Percentiles rank a stretch among this genome's conserved stretches.
Evolutionary conservation across 2,329 filamentous ascomycete species (phyloP).

Genomic region (Claviceps maximensis): DNA sequence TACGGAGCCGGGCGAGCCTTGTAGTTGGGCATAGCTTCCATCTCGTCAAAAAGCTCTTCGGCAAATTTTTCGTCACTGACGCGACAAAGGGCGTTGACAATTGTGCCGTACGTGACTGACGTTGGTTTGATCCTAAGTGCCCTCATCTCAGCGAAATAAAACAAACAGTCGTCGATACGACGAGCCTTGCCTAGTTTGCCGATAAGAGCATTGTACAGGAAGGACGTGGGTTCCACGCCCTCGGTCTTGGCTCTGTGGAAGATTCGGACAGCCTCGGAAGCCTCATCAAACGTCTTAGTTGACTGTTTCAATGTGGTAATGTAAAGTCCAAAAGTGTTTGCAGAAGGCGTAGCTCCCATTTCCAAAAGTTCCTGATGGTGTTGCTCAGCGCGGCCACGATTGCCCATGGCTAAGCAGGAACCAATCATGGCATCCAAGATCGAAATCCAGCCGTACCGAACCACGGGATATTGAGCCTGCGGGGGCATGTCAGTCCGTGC

Average conservation of each 20-base stretch:
- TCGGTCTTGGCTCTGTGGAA: slow-evolving; percentile 89
- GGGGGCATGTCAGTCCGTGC: slow-evolving; percentile 81
- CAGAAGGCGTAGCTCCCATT: slow-evolving; percentile 83
- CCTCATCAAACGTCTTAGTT: slow-evolving; percentile 94
- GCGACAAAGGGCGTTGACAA: slow-evolving; percentile 93
- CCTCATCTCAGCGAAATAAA: slow-evolving; percentile 98
- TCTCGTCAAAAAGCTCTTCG: slow-evolving; percentile 95
- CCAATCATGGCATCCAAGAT: slow-evolving; percentile 96
- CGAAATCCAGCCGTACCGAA: slow-evolving; percentile 90
- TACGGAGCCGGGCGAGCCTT: slow-evolving; percentile 94
- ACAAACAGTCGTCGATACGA: slow-evolving; percentile 93
- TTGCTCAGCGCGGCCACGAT: slow-evolving; percentile 67
- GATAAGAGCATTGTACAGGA: slow-evolving; percentile 95
- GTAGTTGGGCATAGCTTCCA: slow-evolving; percentile 98
- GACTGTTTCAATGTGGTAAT: slow-evolving; percentile 98
- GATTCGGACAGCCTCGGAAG: slow-evolving; percentile 91
- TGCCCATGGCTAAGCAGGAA: slow-evolving; percentile 71
- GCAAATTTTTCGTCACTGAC: slow-evolving; percentile 97
- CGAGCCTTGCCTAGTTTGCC: slow-evolving; percentile 97
- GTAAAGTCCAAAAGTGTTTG: slow-evolving; percentile 96
- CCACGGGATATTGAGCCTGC: slow-evolving; percentile 68
- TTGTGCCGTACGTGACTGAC: slow-evolving; percentile 93
- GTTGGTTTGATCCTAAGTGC: slow-evolving; percentile 84
- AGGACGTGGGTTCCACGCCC: slow-evolving; percentile 89
- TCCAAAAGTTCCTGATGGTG: slow-evolving; percentile 86